Evolutionary conservation across 2,329 filamentous ascomycete genomes (phyloP), one percentile per base, ranked within the genome.

Genomic region (Fusarium bactridioides): DNA sequence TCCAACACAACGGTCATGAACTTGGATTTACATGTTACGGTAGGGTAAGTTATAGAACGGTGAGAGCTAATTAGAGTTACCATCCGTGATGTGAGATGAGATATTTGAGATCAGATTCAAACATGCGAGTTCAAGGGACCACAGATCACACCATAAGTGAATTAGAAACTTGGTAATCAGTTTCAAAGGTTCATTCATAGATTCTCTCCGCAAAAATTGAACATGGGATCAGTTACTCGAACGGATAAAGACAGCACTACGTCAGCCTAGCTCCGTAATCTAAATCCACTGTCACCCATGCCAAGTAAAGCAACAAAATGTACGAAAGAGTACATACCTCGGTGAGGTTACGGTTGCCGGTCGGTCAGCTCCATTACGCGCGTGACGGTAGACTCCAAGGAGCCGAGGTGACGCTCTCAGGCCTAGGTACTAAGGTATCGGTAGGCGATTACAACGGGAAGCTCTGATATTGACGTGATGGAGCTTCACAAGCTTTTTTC

Each of bases 401-500:
- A 58, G 57, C 70, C 70, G 70, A 72, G 70, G 70, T 69, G 69
- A 44, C 58, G 25, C 43, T 45, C 21, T 15, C 33, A 38, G 69
- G 58, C 29, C 47, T 47, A 53, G 61, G 66, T 50, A 59, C 27
- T 29, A 29, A 29, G 31, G 31, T 33, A 33, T 50, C 47, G 58
- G 58, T 31, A 53, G 61, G 66, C 27, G 55, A 57, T 43, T 41
- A 45, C 33, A 61, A 45, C 23, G 67, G 50, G 56, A 41, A 71
- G 56, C 61, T 71, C 53, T 57, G 35, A 55, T 62, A 25, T 70
- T 56, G 67, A 67, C 48, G 59, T 56, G 58, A 64, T 63, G 51
- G 66, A 61, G 66, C 47, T 67, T 72, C 70, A 72, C 70, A 72
- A 73, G 70, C 69, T 70, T 72, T 71, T 71, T 73, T 72, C 70